Evolutionary conservation across 2,329 filamentous ascomycete genomes (phyloP).

Genomic region (Amylocarpus encephaloides): DNA sequence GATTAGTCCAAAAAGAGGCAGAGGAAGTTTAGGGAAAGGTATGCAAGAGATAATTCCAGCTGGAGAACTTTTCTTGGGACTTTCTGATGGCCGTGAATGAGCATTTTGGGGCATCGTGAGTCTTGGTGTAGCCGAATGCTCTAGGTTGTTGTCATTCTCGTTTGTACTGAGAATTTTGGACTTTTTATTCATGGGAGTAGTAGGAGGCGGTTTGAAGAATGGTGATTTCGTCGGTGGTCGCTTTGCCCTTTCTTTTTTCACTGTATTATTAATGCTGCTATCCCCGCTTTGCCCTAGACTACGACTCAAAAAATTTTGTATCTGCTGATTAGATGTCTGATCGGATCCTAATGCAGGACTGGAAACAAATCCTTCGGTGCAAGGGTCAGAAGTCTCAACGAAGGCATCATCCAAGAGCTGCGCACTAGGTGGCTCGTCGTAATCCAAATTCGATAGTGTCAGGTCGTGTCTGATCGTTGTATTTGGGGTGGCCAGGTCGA

Average conservation of each 20-base stretch:
- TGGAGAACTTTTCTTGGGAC: slow-evolving; percentile 18
- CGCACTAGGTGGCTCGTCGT: background rate
- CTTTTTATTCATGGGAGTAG: slow-evolving; percentile 2
- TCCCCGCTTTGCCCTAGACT: background rate
- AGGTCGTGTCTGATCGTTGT: no score
- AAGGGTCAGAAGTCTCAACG: background rate
- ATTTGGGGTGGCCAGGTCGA: no score
- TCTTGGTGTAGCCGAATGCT: background rate
- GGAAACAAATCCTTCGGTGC: no score
- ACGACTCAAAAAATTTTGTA: background rate
- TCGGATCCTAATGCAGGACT: no score
- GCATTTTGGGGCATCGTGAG: slow-evolving; percentile 4
- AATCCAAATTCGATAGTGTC: no score
- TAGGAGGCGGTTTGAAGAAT: slow-evolving; percentile 22
- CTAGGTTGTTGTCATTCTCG: slow-evolving; percentile 1
- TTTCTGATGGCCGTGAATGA: slow-evolving; percentile 4
- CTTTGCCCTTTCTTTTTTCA: slow-evolving; percentile 15
- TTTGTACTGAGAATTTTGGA: background rate
- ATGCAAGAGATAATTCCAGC: slow-evolving; percentile 42
- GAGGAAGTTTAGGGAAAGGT: slow-evolving; percentile 61
- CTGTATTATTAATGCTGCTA: background rate
- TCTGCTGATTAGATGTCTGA: background rate
- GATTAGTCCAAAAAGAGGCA: slow-evolving; percentile 66
- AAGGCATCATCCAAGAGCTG: background rate
- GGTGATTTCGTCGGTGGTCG: slow-evolving; percentile 27